Evolutionary conservation across 192 early-diverging fungal genomes (phyloP).

Genomic region (Phycomyces nitens): DNA sequence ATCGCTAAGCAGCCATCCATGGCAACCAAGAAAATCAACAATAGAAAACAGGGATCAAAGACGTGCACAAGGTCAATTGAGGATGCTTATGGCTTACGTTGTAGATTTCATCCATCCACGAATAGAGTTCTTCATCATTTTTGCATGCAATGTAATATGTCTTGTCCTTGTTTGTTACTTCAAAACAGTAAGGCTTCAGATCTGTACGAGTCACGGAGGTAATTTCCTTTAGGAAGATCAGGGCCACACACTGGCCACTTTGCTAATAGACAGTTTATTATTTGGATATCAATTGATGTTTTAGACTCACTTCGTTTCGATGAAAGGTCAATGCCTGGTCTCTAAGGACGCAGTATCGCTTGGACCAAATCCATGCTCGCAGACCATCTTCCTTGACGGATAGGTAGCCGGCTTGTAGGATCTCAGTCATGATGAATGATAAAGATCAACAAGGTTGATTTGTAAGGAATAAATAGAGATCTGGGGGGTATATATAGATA

Average conservation of each 20-base stretch:
- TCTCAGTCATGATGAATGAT: conserved; percentile 28
- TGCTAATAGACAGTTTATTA: no score
- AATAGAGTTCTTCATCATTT: conserved; percentile 95
- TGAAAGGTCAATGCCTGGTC: conserved; percentile 90
- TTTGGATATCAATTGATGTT: no score
- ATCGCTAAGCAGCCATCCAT: conserved; percentile 44
- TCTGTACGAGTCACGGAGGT: conserved; percentile 83
- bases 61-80: not conserved
- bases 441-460: conserved; percentile 1
- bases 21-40: not conserved
- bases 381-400: conserved; percentile 90
- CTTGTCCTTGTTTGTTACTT: conserved; percentile 90
- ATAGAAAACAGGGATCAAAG: not conserved
- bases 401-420: conserved; percentile 79
- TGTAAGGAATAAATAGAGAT: no score
- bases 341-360: conserved; percentile 83
- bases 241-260: conserved; percentile 79
- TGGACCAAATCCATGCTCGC: conserved; percentile 91
- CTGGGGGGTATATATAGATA: no score
- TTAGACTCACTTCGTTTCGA: conserved; percentile 81
- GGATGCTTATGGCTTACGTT: conserved; percentile 48
- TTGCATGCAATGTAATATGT: conserved; percentile 89
- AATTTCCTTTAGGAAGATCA: conserved; percentile 93
- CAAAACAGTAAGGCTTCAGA: conserved; percentile 90
- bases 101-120: conserved; percentile 98